phyloP scores from a whole-genome alignment of 108 stramenopile genomes.

The Skeletonema grethae region DNA sequence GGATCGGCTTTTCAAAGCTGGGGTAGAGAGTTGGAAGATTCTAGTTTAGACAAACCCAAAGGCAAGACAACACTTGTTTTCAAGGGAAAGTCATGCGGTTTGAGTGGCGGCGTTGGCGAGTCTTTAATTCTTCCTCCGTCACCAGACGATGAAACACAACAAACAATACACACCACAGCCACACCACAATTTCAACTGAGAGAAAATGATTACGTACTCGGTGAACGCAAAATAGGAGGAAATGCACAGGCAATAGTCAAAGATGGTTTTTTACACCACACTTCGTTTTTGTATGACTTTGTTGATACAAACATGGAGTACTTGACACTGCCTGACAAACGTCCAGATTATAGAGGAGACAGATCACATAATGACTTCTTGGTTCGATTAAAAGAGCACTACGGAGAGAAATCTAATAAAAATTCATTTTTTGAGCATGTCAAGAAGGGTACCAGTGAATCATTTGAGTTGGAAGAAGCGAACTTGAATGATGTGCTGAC shows the following conservation, averaged over 20 bases:
- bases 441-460: constrained; percentile 20
- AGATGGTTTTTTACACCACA: constrained; percentile 93
- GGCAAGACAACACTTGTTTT: constrained; percentile 52
- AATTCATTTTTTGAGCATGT: constrained; percentile 54
- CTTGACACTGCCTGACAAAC: constrained; percentile 82
- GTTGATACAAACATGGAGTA: constrained; percentile 75
- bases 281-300: constrained; percentile 93
- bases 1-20: constrained; percentile 65
- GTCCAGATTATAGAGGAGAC: constrained; percentile 89
- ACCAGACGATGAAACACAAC: not conserved
- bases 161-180: not conserved
- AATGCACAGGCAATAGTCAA: constrained; percentile 93
- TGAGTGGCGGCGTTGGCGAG: constrained; percentile 38
- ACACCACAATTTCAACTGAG: constrained; percentile 53
- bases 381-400: constrained; percentile 62
- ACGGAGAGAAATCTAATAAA: constrained; percentile 34
- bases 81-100: constrained; percentile 60
- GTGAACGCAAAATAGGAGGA: constrained; percentile 89
- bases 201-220: constrained; percentile 93
- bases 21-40: constrained; percentile 20
- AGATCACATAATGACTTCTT: constrained; percentile 87
- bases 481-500: constrained; percentile 47
- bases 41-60: not conserved
- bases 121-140: constrained; percentile 21
- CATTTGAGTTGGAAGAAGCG: constrained; percentile 25